Percentiles rank a stretch among this genome's conserved stretches.
These are phyloP conservation scores for Fusarium piperis DNA, from an alignment of 2,329 filamentous ascomycete genomes.

Conservation along the genomic window DNA sequence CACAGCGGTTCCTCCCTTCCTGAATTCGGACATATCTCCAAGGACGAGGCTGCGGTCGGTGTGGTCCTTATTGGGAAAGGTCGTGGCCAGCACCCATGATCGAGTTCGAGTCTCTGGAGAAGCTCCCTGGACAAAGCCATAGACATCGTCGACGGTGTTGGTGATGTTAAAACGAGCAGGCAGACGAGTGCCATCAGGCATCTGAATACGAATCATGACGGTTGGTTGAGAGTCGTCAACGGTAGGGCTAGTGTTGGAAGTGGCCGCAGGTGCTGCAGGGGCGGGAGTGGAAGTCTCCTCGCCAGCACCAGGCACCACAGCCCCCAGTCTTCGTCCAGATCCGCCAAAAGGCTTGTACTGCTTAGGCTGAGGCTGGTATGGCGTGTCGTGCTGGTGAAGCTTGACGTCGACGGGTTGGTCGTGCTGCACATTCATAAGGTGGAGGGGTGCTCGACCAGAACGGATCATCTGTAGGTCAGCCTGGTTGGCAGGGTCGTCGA, in stretches of 20 bases:
- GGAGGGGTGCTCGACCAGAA: conserved; percentile 77
- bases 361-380: conserved; percentile 76
- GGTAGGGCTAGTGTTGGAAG: conserved; percentile 46
- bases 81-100: conserved; percentile 81
- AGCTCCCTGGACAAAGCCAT: conserved; percentile 76
- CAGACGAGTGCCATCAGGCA: conserved; percentile 80
- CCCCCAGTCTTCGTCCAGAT: conserved; percentile 77
- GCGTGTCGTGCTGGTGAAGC: conserved; percentile 78
- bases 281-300: conserved; percentile 24
- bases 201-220: conserved; percentile 77
- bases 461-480: conserved; percentile 80
- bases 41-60: conserved; percentile 70
- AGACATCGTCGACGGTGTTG: conserved; percentile 81
- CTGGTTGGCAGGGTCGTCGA: conserved; percentile 80
- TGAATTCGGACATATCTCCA: conserved; percentile 71
- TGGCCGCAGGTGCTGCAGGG: conserved; percentile 40
- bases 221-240: conserved; percentile 75
- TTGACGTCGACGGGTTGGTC: conserved; percentile 84
- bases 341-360: conserved; percentile 81
- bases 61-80: conserved; percentile 84
- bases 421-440: conserved; percentile 79
- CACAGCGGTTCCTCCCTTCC: conserved; percentile 71
- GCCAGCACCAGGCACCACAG: conserved; percentile 73
- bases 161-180: conserved; percentile 85
- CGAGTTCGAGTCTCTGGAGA: conserved; percentile 65